These are phyloP conservation scores for Diaporthe vaccinii DNA, from an alignment of 2,329 filamentous ascomycete species.

Conservation along the genomic window DNA sequence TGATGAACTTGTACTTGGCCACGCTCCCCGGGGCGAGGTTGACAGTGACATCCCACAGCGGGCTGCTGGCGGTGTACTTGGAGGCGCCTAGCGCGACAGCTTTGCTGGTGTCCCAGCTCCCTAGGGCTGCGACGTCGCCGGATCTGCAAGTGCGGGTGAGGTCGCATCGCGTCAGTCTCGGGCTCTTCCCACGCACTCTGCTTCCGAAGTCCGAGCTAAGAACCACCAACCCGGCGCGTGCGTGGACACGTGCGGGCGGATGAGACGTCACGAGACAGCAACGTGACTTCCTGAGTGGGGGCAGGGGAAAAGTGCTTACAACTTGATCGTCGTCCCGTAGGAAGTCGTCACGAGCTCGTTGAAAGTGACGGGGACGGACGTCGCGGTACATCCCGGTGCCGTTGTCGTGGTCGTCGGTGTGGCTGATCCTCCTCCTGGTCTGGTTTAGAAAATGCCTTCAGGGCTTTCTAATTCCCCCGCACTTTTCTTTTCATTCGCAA, in stretches of 20 bases:
- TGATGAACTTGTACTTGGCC: constrained; percentile 70
- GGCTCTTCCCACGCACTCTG: neutral
- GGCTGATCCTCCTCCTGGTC: constrained; percentile 44
- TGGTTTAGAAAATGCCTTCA: neutral
- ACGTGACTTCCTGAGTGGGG: constrained; percentile 4
- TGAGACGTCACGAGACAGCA: constrained; percentile 11
- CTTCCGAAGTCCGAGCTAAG: neutral
- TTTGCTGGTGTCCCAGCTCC: constrained; percentile 61
- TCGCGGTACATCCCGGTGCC: constrained; percentile 32
- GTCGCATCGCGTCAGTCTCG: neutral
- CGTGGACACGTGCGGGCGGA: constrained; percentile 13
- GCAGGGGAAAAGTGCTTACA: constrained; percentile 43
- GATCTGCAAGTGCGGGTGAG: constrained; percentile 37
- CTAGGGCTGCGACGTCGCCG: constrained; percentile 53
- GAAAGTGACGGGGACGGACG: constrained; percentile 46
- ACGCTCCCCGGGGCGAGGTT: constrained; percentile 59
- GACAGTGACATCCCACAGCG: constrained; percentile 64
- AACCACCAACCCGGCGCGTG: constrained; percentile 9
- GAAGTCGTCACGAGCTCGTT: constrained; percentile 45
- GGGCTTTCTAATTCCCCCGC: too few species aligned
- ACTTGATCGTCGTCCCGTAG: constrained; percentile 45
- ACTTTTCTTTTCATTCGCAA: neutral
- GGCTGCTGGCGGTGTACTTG: constrained; percentile 62
- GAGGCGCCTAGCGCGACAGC: constrained; percentile 62
- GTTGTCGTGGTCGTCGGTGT: constrained; percentile 31